Conservation (phyloP, 1,284 basidiomycete genomes). For the Sphaerobolus stellatus region DNA sequence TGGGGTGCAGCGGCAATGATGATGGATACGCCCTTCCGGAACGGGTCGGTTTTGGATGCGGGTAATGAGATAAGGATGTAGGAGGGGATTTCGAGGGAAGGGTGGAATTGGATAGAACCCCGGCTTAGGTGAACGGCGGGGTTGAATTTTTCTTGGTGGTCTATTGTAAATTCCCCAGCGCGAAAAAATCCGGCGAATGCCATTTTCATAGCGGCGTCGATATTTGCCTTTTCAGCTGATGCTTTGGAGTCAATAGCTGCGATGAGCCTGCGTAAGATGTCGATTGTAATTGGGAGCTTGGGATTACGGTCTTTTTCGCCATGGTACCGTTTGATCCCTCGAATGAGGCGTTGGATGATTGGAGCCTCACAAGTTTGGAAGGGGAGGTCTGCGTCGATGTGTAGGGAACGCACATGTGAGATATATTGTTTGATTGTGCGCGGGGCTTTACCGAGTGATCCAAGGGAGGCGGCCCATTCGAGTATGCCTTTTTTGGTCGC, state of each 20-base stretch:
- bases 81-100: too few species aligned
- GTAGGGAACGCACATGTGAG: too few species aligned
- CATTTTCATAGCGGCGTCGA: conserved; percentile 24
- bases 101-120: too few species aligned
- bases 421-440: too few species aligned
- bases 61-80: too few species aligned
- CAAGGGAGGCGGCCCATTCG: too few species aligned
- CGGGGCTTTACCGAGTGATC: too few species aligned
- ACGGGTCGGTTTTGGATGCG: too few species aligned
- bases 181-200: conserved; percentile 33
- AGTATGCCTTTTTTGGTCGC: too few species aligned
- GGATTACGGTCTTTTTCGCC: conserved; percentile 26
- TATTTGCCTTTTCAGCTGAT: conserved; percentile 12
- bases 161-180: conserved; percentile 31
- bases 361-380: conserved; percentile 24
- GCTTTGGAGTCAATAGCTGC: background rate
- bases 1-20: too few species aligned
- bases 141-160: conserved; percentile 18
- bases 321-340: conserved; percentile 31
- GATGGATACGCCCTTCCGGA: too few species aligned
- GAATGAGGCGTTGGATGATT: conserved; percentile 24
- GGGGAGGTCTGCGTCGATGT: conserved; percentile 21
- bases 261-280: conserved; percentile 23
- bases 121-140: too few species aligned
- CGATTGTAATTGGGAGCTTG: background rate